phyloP scores from a whole-genome alignment of 345 rosid genomes.

The Syzygium aromaticum region DNA sequence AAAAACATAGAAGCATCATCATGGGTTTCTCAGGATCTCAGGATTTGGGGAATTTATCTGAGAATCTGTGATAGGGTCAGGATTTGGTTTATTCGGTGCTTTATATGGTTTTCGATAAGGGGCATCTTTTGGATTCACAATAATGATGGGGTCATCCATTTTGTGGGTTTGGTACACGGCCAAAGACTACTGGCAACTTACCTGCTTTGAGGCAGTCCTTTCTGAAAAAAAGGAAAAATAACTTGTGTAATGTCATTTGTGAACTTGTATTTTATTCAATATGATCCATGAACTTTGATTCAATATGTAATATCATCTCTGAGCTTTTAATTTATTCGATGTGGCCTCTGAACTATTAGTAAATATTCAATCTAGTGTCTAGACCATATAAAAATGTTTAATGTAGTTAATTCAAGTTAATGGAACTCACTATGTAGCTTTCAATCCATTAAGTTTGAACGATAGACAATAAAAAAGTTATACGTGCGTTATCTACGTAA shows the following conservation, averaged over 20 bases:
- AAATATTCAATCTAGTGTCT: no score
- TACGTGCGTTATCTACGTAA: background rate
- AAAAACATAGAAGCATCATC: background rate
- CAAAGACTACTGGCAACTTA: background rate
- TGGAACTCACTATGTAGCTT: background rate
- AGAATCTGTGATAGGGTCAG: background rate
- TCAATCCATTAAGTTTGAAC: background rate
- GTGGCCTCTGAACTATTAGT: no score
- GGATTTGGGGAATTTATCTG: background rate
- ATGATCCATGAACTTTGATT: no score
- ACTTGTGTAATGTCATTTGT: no score
- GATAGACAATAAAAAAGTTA: background rate
- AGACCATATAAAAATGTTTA: no score
- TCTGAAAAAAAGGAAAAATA: background rate
- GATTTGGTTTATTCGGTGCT: background rate
- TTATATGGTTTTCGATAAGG: background rate
- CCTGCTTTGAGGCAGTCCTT: background rate
- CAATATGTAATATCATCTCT: no score
- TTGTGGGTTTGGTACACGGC: background rate
- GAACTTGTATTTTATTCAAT: no score
- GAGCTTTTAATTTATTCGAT: no score
- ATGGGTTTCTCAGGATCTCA: background rate
- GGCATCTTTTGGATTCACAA: background rate
- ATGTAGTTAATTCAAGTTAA: background rate
- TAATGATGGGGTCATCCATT: background rate